Percentiles rank a stretch among this genome's conserved stretches.
Evolutionary conservation across 2,329 filamentous ascomycete species (phyloP).

Genomic region (Trichoderma koningiopsis): DNA sequence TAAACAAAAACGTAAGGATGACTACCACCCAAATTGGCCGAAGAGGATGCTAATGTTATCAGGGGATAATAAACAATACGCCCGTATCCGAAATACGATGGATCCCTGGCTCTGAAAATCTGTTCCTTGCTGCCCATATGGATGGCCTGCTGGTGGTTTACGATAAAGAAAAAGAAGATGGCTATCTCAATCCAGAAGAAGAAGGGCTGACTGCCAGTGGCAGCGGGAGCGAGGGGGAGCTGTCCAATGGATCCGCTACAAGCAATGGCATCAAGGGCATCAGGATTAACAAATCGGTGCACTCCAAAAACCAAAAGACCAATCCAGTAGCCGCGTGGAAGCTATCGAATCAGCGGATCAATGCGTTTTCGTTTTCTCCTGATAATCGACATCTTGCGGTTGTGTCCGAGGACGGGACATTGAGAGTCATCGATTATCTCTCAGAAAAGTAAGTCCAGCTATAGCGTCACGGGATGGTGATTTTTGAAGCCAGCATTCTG

Average conservation of each 20-base stretch:
- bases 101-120: slow-evolving; percentile 90
- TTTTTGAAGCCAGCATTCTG: slow-evolving; percentile 21
- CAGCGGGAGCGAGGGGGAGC: slow-evolving; percentile 56
- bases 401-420: slow-evolving; percentile 85
- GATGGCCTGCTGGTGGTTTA: slow-evolving; percentile 92
- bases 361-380: slow-evolving; percentile 89
- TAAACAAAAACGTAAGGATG: slow-evolving; percentile 83
- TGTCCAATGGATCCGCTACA: slow-evolving; percentile 37
- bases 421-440: slow-evolving; percentile 89
- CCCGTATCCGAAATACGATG: slow-evolving; percentile 86
- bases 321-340: slow-evolving; percentile 96
- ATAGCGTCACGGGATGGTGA: background rate
- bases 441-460: slow-evolving; percentile 71
- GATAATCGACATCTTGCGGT: slow-evolving; percentile 85
- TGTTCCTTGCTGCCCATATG: slow-evolving; percentile 90
- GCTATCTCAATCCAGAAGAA: slow-evolving; percentile 73
- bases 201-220: slow-evolving; percentile 68
- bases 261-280: slow-evolving; percentile 64
- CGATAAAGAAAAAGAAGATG: slow-evolving; percentile 95
- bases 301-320: slow-evolving; percentile 88
- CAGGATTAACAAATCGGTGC: slow-evolving; percentile 84
- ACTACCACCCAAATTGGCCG: background rate
- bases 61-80: slow-evolving; percentile 84
- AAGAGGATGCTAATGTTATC: background rate
- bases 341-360: slow-evolving; percentile 85